Evolutionary conservation across 1,139 yeast species (phyloP), one percentile per base, ranked within the genome.

Genomic region (Geotrichum siamense): DNA sequence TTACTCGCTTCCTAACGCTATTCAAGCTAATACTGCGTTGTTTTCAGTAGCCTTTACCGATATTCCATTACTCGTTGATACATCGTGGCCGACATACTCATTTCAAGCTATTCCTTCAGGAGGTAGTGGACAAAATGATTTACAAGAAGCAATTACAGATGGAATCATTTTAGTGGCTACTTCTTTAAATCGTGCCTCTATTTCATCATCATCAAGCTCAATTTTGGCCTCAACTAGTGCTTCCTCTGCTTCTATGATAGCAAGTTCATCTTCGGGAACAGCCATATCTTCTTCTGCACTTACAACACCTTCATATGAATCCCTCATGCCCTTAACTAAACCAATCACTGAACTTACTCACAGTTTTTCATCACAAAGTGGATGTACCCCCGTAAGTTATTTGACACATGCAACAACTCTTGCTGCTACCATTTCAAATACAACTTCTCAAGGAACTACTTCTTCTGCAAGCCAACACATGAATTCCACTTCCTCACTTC

Each of bases 61-160:
- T n/a, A 17, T 39, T 13, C 43, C 46, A 5, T 19, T 43, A n/a
- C 45, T 43, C 9, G 39, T 43, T n/a, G 45, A 43, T 22, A 43
- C 45, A n/a, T 20, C 22, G 26, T 19, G 34, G 8, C 34, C 25
- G 10, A 38, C 26, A 8, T 23, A 8, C 10, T 23, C 6, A 6
- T 23, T 23, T 23, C 9, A 23, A 23, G 10, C 26, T 23, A 23
- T 10, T 8, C 26, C 26, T 8, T 23, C 26, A 23, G 6, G 9
- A 10, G 10, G 6, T 23, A 10, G 6, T 23, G 10, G 10, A 6
- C 6, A 23, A 23, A 23, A 23, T 23, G n/a, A n/a, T n/a, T n/a
- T n/a, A n/a, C n/a, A n/a, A n/a, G n/a, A n/a, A n/a, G n/a, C n/a
- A n/a, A n/a, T n/a, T n/a, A n/a, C n/a, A n/a, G n/a, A n/a, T n/a